Evolutionary conservation across 148 eudicot genomes (phyloP).

Genomic region (Selenicereus undatus): DNA sequence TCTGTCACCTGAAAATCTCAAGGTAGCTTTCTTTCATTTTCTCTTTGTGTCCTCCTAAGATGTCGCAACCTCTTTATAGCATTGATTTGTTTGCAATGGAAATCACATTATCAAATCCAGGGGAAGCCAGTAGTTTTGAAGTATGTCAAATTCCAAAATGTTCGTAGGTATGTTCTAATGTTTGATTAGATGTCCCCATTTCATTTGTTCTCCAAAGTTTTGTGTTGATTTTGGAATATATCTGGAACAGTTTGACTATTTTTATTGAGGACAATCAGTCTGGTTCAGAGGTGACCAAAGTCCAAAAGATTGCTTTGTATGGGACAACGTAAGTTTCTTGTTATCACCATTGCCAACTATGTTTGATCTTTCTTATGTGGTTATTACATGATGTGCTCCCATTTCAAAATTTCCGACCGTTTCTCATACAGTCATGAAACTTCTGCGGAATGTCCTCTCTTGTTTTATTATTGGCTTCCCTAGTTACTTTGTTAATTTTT

Average conservation of each 20-base stretch:
- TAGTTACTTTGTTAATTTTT: neutral
- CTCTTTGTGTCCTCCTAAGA: neutral
- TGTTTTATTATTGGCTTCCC: neutral
- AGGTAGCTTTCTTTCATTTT: conserved; percentile 41
- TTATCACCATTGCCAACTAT: neutral
- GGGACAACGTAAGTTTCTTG: conserved; percentile 87
- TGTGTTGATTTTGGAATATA: conserved; percentile 19
- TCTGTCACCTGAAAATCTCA: conserved; percentile 60
- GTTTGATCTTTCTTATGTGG: neutral
- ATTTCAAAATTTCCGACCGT: neutral
- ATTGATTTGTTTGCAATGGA: neutral
- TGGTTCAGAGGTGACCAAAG: conserved; percentile 69
- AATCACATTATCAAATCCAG: conserved; percentile 34
- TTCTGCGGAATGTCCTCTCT: neutral
- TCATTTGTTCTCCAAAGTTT: neutral
- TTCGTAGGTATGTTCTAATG: conserved; percentile 65
- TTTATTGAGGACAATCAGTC: conserved; percentile 97
- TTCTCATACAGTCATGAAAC: neutral
- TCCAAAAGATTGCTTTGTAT: conserved; percentile 74
- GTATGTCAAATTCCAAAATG: conserved; percentile 97
- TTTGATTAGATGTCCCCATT: neutral
- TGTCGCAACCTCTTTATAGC: neutral
- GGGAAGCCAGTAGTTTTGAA: conserved; percentile 81
- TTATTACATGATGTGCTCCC: neutral
- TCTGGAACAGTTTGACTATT: conserved; percentile 77